Conservation (phyloP, 176 grass and related monocot species). For the Phoenix roebelenii region DNA sequence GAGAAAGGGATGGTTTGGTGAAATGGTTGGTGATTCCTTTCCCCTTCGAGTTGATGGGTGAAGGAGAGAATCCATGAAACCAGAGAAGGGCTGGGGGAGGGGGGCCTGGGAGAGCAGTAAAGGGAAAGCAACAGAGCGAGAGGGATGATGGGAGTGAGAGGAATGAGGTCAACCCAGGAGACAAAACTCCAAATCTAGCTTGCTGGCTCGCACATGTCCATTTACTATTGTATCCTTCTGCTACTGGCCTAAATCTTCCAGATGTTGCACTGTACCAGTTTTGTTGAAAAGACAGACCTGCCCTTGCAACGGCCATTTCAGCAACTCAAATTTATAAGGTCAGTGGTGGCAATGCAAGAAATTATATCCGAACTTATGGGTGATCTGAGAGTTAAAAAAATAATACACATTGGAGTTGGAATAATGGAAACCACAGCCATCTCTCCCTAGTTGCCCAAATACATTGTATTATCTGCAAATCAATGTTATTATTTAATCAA, state of each 20-base stretch:
- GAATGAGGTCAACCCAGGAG: slow-evolving; percentile 10
- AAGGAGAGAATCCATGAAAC: slow-evolving; percentile 8
- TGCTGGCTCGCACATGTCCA: not conserved
- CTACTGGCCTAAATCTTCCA: not conserved
- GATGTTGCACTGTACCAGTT: not conserved
- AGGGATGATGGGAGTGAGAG: not conserved
- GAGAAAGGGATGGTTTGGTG: not conserved
- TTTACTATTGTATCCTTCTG: not conserved
- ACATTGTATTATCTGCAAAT: no score
- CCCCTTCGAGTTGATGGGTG: not conserved
- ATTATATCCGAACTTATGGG: no score
- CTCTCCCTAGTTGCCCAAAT: no score
- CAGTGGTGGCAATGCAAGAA: no score
- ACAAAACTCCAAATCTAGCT: slow-evolving; percentile 19
- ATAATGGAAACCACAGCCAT: not conserved
- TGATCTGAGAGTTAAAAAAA: no score
- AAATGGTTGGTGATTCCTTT: not conserved
- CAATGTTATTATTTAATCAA: no score
- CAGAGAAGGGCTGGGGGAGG: not conserved
- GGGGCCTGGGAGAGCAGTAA: not conserved
- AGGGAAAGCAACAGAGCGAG: no score
- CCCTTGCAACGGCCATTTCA: slow-evolving; percentile 3
- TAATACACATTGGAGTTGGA: no score
- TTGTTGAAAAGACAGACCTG: not conserved
- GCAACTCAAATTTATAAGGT: no score